Percentiles rank a stretch among this genome's conserved stretches.
Evolutionary conservation across 495 filamentous ascomycete genomes (phyloP).

Genomic region (Haplographium delicatum): DNA sequence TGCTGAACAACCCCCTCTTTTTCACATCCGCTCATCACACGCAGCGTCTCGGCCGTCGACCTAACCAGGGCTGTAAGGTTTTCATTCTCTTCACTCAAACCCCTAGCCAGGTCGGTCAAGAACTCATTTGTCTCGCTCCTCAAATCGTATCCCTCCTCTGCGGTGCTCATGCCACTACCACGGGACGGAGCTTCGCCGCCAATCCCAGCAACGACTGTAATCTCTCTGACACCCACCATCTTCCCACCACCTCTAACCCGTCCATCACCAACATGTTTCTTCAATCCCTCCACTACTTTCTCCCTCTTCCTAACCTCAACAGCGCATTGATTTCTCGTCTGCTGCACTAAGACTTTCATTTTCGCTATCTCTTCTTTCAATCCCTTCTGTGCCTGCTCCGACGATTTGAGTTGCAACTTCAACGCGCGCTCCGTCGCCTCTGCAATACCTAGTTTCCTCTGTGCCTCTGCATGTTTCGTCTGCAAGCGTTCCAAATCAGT

Average conservation of each 20-base stretch:
- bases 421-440: conserved; percentile 69
- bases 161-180: conserved; percentile 42
- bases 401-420: conserved; percentile 59
- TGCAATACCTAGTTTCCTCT: conserved; percentile 67
- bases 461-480: conserved; percentile 64
- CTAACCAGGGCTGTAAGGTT: conserved; percentile 67
- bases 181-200: conserved; percentile 24
- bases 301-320: conserved; percentile 92
- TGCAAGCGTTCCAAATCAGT: conserved; percentile 54
- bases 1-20: conserved; percentile 33
- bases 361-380: conserved; percentile 77
- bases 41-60: conserved; percentile 63
- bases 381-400: conserved; percentile 61
- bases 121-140: conserved; percentile 88
- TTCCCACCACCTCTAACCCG: conserved; percentile 42
- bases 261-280: conserved; percentile 62
- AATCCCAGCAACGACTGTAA: conserved; percentile 47
- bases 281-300: conserved; percentile 79
- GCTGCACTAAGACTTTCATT: conserved; percentile 68
- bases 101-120: conserved; percentile 80
- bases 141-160: conserved; percentile 64
- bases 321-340: conserved; percentile 80
- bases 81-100: conserved; percentile 92
- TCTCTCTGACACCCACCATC: conserved; percentile 45
- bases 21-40: conserved; percentile 73